Base-by-base conservation (phyloP, 371 early-diverging fungal genomes). In the Lichtheimia corymbifera region DNA sequence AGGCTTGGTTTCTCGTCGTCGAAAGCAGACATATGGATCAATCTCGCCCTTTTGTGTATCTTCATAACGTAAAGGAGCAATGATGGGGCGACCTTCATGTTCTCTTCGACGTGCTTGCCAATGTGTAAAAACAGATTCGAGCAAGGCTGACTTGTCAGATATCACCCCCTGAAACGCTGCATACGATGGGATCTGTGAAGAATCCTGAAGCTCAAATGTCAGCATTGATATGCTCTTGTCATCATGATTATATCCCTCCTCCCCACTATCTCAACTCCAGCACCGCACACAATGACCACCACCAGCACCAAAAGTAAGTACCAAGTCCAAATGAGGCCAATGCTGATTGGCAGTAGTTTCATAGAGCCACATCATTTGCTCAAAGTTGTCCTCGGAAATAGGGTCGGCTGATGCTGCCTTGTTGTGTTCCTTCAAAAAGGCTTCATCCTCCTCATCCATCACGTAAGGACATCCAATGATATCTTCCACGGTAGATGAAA, bases 1-100 rank as follows among this genome's bases (percentile, higher is more conserved):
- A 6, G 88, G 85, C 69, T 93, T 93, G 49, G 94, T 85, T 72
- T 97, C 98, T 51, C 98, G 82, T 45, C 91, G 87, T 55, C 98
- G 91, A 83, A 98, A 98, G 67, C 98, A 98, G 4, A 97, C 88
- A 68, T 95, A 98, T 2, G 98, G 96, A 70, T 97, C 95, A 27
- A 80, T 74, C 56, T 95, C 96, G 25, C 86, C 80, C 54, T 87
- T 84, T 4, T 77, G 51, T n/a, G 76, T 66, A 45, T 91, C 91
- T 50, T 91, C 92, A 53, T 72, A 77, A 70, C 63, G 70, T 1
- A 92, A 72, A n/a, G 71, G 71, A 2, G 93, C 86, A 14, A 84
- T 82, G 51, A 95, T 77, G 0, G 84, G 62, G 47, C 80, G 72
- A 50, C 86, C 86, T 47, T 74, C 61, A 7, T 86, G 50, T 56